These are phyloP conservation scores for Dujonia santamariae DNA, from an alignment of 1,139 yeast species.

Conservation along the genomic window DNA sequence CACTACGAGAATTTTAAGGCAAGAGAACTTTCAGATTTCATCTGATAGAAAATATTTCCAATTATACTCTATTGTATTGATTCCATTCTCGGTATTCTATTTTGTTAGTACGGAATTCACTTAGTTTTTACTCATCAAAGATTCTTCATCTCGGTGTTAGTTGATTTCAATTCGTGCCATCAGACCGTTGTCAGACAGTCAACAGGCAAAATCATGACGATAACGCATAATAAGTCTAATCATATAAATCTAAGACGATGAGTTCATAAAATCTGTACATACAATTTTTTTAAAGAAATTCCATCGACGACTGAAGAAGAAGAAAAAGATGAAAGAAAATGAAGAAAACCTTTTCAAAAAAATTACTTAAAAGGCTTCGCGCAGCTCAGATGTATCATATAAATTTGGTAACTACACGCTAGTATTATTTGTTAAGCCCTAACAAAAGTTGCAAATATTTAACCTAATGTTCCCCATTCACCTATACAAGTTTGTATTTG, in stretches of 20 bases:
- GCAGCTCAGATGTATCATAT: neutral
- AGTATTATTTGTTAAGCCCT: no score
- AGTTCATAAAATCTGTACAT: conserved; percentile 2
- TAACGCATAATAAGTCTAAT: conserved; percentile 36
- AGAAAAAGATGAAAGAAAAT: neutral
- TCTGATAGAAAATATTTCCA: no score
- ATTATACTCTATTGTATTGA: no score
- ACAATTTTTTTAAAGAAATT: neutral
- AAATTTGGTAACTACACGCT: no score
- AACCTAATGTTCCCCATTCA: no score
- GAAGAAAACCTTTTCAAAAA: neutral
- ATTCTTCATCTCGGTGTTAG: conserved; percentile 37
- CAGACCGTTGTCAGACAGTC: conserved; percentile 30
- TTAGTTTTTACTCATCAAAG: neutral
- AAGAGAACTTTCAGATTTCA: no score
- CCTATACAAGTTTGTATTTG: neutral
- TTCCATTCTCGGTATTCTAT: no score
- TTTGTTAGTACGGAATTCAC: neutral
- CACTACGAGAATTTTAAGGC: no score
- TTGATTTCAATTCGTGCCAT: conserved; percentile 36
- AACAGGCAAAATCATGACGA: conserved; percentile 40
- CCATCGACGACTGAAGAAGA: neutral
- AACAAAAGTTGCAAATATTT: no score
- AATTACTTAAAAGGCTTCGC: neutral
- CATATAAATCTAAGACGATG: conserved; percentile 12